Conservation (phyloP, 1,284 basidiomycete species). For the Tilletia indica region DNA sequence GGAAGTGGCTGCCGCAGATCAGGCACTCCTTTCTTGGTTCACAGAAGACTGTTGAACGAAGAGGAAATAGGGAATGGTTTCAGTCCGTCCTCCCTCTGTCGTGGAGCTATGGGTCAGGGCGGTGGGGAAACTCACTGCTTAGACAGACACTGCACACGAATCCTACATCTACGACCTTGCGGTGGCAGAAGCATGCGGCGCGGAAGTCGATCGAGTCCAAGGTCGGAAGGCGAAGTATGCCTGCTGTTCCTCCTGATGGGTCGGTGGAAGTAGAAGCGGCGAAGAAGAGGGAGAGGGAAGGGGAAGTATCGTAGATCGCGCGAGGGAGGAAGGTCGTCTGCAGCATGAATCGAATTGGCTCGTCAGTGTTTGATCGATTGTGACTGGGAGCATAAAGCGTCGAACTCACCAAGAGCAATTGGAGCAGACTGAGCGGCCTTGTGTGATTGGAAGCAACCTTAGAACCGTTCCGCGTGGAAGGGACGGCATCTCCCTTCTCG, state of each 20-base stretch:
- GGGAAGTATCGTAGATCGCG: constrained; percentile 6
- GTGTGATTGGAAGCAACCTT: neutral
- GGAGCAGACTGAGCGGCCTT: constrained; percentile 30
- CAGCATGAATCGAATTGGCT: neutral
- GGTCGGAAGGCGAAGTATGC: constrained; percentile 75
- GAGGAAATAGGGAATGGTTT: neutral
- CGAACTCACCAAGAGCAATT: constrained; percentile 37
- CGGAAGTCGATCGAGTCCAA: constrained; percentile 94
- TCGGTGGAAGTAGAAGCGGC: constrained; percentile 63
- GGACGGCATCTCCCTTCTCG: constrained; percentile 73
- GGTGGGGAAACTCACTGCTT: constrained; percentile 34
- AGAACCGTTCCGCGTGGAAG: too few species aligned
- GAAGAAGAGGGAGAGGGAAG: constrained; percentile 3
- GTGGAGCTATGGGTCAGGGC: neutral
- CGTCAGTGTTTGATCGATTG: neutral
- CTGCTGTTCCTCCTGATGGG: constrained; percentile 47
- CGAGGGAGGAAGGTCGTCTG: constrained; percentile 33
- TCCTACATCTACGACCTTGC: constrained; percentile 90
- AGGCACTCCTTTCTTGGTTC: constrained; percentile 27
- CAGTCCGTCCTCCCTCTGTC: neutral
- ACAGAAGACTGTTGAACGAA: constrained; percentile 31
- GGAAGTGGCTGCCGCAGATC: constrained; percentile 31
- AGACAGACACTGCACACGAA: constrained; percentile 73
- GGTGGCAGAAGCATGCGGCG: constrained; percentile 98
- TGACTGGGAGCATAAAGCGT: too few species aligned